Evolutionary conservation across 208 protist genomes (phyloP), one percentile per base, ranked within the genome.

Genomic region (Spongospora subterranea): DNA sequence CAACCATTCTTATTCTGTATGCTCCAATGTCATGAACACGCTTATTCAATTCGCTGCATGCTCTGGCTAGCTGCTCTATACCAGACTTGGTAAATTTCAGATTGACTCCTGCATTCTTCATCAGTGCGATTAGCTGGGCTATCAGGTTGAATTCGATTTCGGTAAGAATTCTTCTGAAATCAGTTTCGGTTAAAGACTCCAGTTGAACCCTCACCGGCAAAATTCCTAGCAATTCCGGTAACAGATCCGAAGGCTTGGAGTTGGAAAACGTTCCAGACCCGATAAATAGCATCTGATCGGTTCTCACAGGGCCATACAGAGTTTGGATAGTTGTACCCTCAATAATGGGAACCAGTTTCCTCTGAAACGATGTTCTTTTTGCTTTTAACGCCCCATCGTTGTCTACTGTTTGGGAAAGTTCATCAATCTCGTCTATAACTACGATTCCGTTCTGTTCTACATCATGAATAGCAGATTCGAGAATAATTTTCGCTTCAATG

Each of bases 131-230:
- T 32, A 98, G 96, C 94, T 99, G 97, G 43, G 76, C 92, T 41
- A 98, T 93, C 41, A 98, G 91, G 92, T 98, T 99, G 92, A 92
- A 96, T 94, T 98, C 97, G 32, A 98, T 97, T 93, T 98, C 97
- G 1, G 97, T 98, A 0, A 99, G 93, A 88, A 99, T 98, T 60
- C 96, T 94, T 17, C 97, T 97, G 88, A 98, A 97, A 92, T 98
- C 97, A 0, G 20, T 29, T 96, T 91, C 92, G 11, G 17, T 20
- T 11, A 60, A 13, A 32, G 17, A 13, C 24, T 17, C 17, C 17
- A 71, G 88, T 50, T 90, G 17, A 71, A 90, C 54, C 17, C 54
- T 17, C 29, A 65, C 40, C 17, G 88, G 54, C 17, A 65, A 29
- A 65, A 17, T 17, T 65, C 54, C 77, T 88, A 50, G 77, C 40